Evolutionary conservation across 148 eudicot species (phyloP).

Genomic region (Rhododendron henanense): DNA sequence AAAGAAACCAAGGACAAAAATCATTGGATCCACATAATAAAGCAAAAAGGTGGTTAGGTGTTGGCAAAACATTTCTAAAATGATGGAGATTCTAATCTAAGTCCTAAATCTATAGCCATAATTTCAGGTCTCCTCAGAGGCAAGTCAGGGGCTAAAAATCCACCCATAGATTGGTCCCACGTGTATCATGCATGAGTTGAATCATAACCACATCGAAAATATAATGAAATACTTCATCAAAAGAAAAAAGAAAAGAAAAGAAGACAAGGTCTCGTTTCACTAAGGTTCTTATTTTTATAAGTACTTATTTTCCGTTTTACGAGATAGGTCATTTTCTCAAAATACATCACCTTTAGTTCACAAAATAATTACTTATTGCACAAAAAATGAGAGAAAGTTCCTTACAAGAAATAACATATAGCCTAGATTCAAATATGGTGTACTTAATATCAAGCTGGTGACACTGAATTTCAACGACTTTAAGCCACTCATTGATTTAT

Average conservation of each 20-base stretch:
- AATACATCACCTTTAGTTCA: too few relatives aligned
- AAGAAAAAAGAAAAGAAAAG: too few relatives aligned
- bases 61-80: conserved; percentile 24
- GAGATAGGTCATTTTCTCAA: too few relatives aligned
- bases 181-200: conserved; percentile 34
- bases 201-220: conserved; percentile 11
- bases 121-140: conserved; percentile 51
- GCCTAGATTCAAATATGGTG: not conserved
- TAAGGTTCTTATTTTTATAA: too few relatives aligned
- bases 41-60: conserved; percentile 29
- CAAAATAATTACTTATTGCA: not conserved
- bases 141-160: conserved; percentile 24
- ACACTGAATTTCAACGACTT: not conserved
- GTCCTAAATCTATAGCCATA: conserved; percentile 40
- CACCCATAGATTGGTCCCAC: conserved; percentile 35
- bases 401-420: not conserved
- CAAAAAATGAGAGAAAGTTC: not conserved
- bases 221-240: not conserved
- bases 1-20: conserved; percentile 25
- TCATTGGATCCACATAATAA: conserved; percentile 45
- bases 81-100: conserved; percentile 36
- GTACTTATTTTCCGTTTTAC: too few relatives aligned
- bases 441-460: not conserved
- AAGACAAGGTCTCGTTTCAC: too few relatives aligned
- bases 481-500: not conserved